Evolutionary conservation across 148 eudicot genomes (phyloP).

Genomic region (Chenopodium berlandieri): DNA sequence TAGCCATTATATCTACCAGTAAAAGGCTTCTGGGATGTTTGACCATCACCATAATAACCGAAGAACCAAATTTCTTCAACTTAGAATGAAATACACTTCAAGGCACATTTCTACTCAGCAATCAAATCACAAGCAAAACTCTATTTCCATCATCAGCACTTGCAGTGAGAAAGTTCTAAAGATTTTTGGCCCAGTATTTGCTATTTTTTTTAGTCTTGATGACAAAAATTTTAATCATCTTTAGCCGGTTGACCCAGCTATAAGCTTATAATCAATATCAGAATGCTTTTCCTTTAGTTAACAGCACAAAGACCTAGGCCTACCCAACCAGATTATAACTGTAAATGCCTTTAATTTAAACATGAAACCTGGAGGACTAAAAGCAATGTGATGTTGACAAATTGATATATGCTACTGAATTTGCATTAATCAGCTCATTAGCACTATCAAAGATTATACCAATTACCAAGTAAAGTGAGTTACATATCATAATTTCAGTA

Average conservation of each 20-base stretch:
- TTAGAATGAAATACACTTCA: too few species aligned
- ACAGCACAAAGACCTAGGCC: too few species aligned
- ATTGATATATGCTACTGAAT: background rate
- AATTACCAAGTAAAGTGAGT: background rate
- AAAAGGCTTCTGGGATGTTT: background rate
- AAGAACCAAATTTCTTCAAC: background rate
- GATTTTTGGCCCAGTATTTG: too few species aligned
- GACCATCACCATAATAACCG: background rate
- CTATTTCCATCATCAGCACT: too few species aligned
- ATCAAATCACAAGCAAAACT: too few species aligned
- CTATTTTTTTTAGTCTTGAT: too few species aligned
- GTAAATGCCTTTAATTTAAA: background rate
- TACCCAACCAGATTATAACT: background rate
- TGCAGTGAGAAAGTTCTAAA: too few species aligned
- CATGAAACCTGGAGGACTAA: background rate
- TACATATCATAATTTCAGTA: background rate
- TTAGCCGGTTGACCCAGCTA: too few species aligned
- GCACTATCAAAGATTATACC: background rate
- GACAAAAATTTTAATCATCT: too few species aligned
- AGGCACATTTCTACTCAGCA: too few species aligned
- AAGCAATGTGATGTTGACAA: background rate
- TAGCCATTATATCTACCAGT: background rate
- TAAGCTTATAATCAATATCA: too few species aligned
- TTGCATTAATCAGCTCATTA: background rate
- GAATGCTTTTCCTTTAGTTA: too few species aligned